Evolutionary conservation across 2,329 filamentous ascomycete species (phyloP), one percentile per base, ranked within the genome.

Genomic region (Sporothrix brunneoviolacea): DNA sequence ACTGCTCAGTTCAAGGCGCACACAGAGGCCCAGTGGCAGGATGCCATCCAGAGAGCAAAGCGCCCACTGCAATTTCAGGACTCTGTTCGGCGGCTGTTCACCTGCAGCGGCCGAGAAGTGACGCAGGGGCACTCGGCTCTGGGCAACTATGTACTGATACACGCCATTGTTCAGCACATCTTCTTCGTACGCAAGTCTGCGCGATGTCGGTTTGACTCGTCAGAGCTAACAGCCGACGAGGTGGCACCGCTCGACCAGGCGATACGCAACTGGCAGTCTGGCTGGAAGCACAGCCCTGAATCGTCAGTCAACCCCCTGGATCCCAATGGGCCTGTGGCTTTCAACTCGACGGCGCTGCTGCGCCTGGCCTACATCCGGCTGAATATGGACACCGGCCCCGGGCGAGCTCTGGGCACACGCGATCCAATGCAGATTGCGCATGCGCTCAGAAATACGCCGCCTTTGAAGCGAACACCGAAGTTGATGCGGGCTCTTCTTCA

Each of bases 1-100:
- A 72, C 73, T 30, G 71, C 74, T 21, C 71, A 77, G 51, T 82
- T 77, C 72, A 76, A 75, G 57, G 76, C 78, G 3, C 64, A 65
- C 10, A 75, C 70, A 33, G 69, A 73, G 15, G 57, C 65, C 16
- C 67, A 74, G 52, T 82, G 79, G 78, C 67, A 67, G 15, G 65
- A 66, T 41, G 57, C 61, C 15, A 61, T 64, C 40, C 41, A 36
- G 32, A n/a, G n/a, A n/a, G n/a, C n/a, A n/a, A 43, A 50, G 4
- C 24, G 48, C 36, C 46, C 44, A 6, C 33, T 42, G 5, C 47
- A 52, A 9, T 67, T 70, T 51, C 63, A 65, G 41, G 62, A 69
- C 13, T 62, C 62, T 2, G 57, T 71, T 13, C 53, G 54, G 2
- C 52, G 58, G 9, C 61, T 70, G 1, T 60, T 70, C n/a, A n/a